Evolutionary conservation across 345 rosid genomes (phyloP).

Genomic region (Stellera chamaejasme): DNA sequence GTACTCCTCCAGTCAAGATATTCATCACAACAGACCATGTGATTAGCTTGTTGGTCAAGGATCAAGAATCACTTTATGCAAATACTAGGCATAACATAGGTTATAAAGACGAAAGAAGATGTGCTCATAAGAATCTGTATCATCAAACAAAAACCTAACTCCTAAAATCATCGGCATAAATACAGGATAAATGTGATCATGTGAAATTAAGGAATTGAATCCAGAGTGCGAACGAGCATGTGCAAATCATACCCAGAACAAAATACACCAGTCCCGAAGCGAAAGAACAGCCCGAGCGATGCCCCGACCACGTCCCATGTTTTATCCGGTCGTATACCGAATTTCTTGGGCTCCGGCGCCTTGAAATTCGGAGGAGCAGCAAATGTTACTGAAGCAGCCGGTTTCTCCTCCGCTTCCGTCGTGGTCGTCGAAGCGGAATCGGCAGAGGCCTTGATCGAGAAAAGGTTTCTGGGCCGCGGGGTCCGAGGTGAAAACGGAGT

Average conservation of each 20-base stretch:
- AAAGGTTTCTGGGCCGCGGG: conserved; percentile 20
- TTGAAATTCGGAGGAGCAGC: conserved; percentile 52
- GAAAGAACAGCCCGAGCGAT: conserved; percentile 54
- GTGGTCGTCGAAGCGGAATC: conserved; percentile 25
- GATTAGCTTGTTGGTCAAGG: too few relatives aligned
- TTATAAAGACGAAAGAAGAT: too few relatives aligned
- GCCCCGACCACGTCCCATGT: conserved; percentile 55
- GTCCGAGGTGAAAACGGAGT: conserved; percentile 21
- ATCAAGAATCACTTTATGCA: too few relatives aligned
- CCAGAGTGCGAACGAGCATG: neutral
- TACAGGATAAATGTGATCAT: too few relatives aligned
- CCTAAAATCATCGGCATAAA: too few relatives aligned
- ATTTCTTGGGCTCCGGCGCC: conserved; percentile 71
- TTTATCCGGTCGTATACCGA: conserved; percentile 53
- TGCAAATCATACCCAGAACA: conserved; percentile 48
- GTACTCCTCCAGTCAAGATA: too few relatives aligned
- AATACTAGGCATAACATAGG: too few relatives aligned
- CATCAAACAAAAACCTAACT: too few relatives aligned
- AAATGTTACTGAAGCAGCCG: conserved; percentile 12
- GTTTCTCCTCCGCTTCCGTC: conserved; percentile 17
- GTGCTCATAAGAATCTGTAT: too few relatives aligned
- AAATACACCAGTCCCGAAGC: conserved; percentile 75
- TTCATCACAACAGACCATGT: too few relatives aligned
- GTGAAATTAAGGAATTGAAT: neutral
- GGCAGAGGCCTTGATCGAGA: conserved; percentile 41